phyloP scores from a whole-genome alignment of 495 filamentous ascomycete genomes.

The Aspergillus sclerotioniger region DNA sequence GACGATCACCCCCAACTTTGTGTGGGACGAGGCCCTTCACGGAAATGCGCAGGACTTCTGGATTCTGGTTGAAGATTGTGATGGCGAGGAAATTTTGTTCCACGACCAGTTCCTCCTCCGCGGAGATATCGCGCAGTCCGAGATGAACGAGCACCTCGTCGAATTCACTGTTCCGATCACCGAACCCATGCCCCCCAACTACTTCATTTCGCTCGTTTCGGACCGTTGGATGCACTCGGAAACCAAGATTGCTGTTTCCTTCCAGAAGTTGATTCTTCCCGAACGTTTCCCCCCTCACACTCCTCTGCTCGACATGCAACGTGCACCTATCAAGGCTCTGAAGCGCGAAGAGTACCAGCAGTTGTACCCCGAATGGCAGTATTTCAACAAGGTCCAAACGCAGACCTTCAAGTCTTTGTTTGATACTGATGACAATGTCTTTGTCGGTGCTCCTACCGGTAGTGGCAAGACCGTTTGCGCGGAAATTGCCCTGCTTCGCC shows the following conservation, averaged over 20 bases:
- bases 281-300: constrained; percentile 96
- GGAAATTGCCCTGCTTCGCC: constrained; percentile 84
- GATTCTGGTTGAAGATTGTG: constrained; percentile 96
- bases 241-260: constrained; percentile 88
- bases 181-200: constrained; percentile 97
- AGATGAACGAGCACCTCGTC: constrained; percentile 91
- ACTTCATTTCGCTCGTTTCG: constrained; percentile 92
- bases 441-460: constrained; percentile 84
- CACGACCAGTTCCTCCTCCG: constrained; percentile 93
- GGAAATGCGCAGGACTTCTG: constrained; percentile 89
- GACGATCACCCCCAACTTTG: constrained; percentile 90
- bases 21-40: constrained; percentile 91
- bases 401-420: constrained; percentile 94
- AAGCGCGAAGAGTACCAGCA: constrained; percentile 80
- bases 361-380: constrained; percentile 80
- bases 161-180: constrained; percentile 96
- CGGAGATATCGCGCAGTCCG: constrained; percentile 74
- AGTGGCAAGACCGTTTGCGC: constrained; percentile 97
- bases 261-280: constrained; percentile 89
- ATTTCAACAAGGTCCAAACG: constrained; percentile 97
- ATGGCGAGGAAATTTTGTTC: constrained; percentile 94
- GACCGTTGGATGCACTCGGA: constrained; percentile 99
- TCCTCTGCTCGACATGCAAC: constrained; percentile 83
- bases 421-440: constrained; percentile 86
- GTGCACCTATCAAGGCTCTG: constrained; percentile 79